A percentile compares a stretch with the other conserved stretches of the same genome.
phyloP scores from a whole-genome alignment of 768 basidiomycete species.

The Lentinula aciculospora region DNA sequence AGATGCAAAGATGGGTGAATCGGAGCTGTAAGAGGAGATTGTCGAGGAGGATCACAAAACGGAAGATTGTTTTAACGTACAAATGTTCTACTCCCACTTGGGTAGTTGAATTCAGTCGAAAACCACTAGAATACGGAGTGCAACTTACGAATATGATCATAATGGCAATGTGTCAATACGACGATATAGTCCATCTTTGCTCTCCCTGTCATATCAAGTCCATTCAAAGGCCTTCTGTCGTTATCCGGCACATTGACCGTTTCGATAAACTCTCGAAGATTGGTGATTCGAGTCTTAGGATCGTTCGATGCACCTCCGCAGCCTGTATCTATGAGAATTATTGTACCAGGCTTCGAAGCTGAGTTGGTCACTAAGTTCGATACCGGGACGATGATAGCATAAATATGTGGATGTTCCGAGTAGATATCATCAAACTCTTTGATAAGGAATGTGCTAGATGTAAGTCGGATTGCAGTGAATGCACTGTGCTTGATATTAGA shows the following conservation, averaged over 20 bases:
- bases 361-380: conserved; percentile 12
- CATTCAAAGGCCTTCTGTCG: conserved; percentile 36
- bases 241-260: conserved; percentile 37
- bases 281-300: conserved; percentile 32
- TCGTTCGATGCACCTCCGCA: conserved; percentile 44
- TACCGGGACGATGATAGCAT: conserved; percentile 36
- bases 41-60: background rate
- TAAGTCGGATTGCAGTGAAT: conserved; percentile 29
- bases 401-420: conserved; percentile 50
- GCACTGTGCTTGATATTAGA: conserved; percentile 12
- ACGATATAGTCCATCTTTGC: conserved; percentile 35
- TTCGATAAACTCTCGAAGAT: conserved; percentile 45
- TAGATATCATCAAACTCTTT: conserved; percentile 47
- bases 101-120: background rate
- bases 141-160: conserved; percentile 52
- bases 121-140: background rate
- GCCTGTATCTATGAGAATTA: conserved; percentile 50
- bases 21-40: conserved; percentile 20
- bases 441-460: conserved; percentile 34
- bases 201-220: conserved; percentile 13
- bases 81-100: conserved; percentile 48
- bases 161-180: conserved; percentile 49
- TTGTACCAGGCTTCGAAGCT: conserved; percentile 22
- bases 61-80: conserved; percentile 15
- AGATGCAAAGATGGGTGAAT: conserved; percentile 44